Evolutionary conservation across 495 filamentous ascomycete species (phyloP), one percentile per base, ranked within the genome.

Genomic region (Venustampulla echinocandica): DNA sequence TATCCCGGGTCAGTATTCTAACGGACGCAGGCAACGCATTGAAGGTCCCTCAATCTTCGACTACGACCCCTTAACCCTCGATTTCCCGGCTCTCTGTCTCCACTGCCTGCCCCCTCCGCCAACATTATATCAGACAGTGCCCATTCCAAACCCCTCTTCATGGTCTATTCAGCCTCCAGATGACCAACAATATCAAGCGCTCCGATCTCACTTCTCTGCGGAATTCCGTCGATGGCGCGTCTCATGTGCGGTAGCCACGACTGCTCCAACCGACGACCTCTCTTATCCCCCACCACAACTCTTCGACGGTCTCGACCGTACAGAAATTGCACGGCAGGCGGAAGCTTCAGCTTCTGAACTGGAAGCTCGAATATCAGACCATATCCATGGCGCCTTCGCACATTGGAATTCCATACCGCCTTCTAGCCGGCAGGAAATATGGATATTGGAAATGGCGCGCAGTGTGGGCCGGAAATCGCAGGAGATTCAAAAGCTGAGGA

Each of bases 11-110:
- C 20, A 21, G 30, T 10, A 30, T 25, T 23, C 55, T 52, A 54
- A 56, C 46, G 25, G 15, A n/a, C 34, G 24, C 39, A 46, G 34
- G 42, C 53, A 42, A 50, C 39, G 30, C 28, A 47, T 47, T 28
- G 44, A 48, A 3, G 47, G 45, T 9, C 45, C 46, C 2, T 17
- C 30, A 21, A 82, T 84, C 0, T 94, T 94, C 60, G 79, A 88
- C 50, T 90, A 94, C 64, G 84, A 94, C 47, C 80, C 88, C 23
- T 79, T 85, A 47, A 64, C 80, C 19, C 75, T 92, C 49, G 84
- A 82, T 20, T 94, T 93, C 53, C 87, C 87, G 5, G 81, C 82
- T 15, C 74, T 95, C 17, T 84, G 80, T 30, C 74, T 95, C 5
- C 82, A 82, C 50, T 81, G 90, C 50, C 79, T 95, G 2, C 80